phyloP scores from a whole-genome alignment of 305 asterid species.

The Fraxinus ornus region DNA sequence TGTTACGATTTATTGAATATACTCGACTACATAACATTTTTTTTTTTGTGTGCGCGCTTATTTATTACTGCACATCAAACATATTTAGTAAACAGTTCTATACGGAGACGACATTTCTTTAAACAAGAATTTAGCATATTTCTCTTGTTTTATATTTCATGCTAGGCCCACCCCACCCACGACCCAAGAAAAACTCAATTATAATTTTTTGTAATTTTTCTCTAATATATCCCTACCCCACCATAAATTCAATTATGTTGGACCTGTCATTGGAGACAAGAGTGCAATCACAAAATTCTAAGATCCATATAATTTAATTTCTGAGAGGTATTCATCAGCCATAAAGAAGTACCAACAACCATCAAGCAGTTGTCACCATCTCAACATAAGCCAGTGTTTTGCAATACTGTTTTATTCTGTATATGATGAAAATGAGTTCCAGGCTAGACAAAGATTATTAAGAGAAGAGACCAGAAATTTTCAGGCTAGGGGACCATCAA shows the following conservation, averaged over 20 bases:
- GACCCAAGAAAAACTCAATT: not conserved
- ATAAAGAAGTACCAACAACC: slow-evolving; percentile 68
- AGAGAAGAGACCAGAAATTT: slow-evolving; percentile 30
- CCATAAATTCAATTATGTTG: not conserved
- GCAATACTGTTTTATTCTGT: not conserved
- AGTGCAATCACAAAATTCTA: slow-evolving; percentile 2
- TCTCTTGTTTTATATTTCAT: not conserved
- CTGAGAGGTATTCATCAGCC: slow-evolving; percentile 40
- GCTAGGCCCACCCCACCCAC: not conserved
- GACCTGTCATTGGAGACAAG: not conserved
- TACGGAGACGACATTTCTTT: not conserved
- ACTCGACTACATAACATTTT: no score
- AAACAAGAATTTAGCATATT: not conserved
- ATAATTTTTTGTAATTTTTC: not conserved
- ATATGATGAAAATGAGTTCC: slow-evolving; percentile 33
- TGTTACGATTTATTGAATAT: no score
- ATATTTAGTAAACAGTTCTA: not conserved
- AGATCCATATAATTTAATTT: slow-evolving; percentile 5
- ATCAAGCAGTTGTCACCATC: slow-evolving; percentile 60
- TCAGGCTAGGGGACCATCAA: slow-evolving; percentile 55
- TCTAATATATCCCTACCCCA: not conserved
- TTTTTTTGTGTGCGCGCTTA: no score
- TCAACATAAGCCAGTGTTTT: slow-evolving; percentile 31
- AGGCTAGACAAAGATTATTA: slow-evolving; percentile 41
- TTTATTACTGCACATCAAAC: not conserved